Base-by-base conservation (phyloP, 2,329 filamentous ascomycete species). In the Tetracladium maxilliforme region DNA sequence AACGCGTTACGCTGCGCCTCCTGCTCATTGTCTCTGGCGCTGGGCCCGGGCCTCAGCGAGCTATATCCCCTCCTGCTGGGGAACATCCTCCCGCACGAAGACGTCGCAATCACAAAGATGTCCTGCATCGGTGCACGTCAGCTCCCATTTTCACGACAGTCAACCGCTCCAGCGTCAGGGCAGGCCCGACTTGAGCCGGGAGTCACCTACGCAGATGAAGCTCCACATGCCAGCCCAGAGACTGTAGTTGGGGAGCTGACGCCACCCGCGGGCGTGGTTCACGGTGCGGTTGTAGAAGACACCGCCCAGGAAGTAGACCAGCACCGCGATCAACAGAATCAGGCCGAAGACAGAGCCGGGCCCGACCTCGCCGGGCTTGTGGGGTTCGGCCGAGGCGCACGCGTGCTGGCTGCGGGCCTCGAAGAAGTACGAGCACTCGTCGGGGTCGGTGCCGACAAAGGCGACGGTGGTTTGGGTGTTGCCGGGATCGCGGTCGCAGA, bases 281-380 rank as follows among this genome's bases (percentile, higher is more conserved):
- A 98, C 86, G 16, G 83, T 92, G 31, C 90, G 72, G 51, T 94
- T 87, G 58, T 95, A 98, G 34, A 93, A 84, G 39, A 92, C 79
- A 42, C 90, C 90, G 38, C 90, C 90, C 19, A 92, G 66, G 28
- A 93, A 59, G 51, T 98, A 98, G 13, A 90, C 90, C 7, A 87
- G 55, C 19, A 94, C 64, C 7, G 86, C 80, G 31, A 72, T 65
- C 31, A 63, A 58, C 36, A 70, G 67, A 47, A 98, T 95, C 35
- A 95, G 77, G 32, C 80, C 79, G 45, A 98, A 98, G 9, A 98
- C 50, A 58, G 83, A 53, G 47, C 79, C 42, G 50, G 90, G 55
- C 43, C 80, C 51, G 60, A 76, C 55, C 51, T 74, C 57, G 58
- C 86, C 52, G 53, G 81, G 61, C 46, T 79, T 81, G 47, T 78